Evolutionary conservation across 1,139 yeast species (phyloP).

Genomic region (Taphrina betulina): DNA sequence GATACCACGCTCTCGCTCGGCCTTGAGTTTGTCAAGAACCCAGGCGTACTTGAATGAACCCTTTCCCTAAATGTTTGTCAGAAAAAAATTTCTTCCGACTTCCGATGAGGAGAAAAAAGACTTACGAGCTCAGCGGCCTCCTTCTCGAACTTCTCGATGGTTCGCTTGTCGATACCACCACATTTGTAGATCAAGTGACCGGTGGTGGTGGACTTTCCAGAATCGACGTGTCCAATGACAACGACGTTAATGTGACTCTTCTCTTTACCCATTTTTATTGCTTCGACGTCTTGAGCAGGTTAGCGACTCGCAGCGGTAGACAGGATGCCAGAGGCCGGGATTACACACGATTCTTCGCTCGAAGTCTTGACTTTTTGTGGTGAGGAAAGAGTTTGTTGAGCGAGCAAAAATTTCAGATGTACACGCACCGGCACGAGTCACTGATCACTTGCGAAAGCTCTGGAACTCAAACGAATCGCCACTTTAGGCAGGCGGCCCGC

Average conservation of each 20-base stretch:
- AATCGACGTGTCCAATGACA: slow-evolving; percentile 99
- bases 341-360: slow-evolving; percentile 20
- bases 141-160: slow-evolving; percentile 97
- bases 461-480: no score
- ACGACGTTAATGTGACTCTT: slow-evolving; percentile 98
- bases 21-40: slow-evolving; percentile 94
- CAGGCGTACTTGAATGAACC: slow-evolving; percentile 99
- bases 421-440: no score
- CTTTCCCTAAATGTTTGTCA: slow-evolving; percentile 55
- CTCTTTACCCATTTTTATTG: slow-evolving; percentile 29
- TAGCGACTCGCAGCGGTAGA: no score
- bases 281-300: slow-evolving; percentile 26
- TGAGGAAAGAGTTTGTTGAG: slow-evolving; percentile 7
- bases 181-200: slow-evolving; percentile 98
- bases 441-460: no score
- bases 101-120: not conserved
- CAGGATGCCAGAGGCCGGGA: no score
- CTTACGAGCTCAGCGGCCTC: slow-evolving; percentile 84
- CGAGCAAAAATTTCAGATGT: no score
- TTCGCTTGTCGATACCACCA: slow-evolving; percentile 85
- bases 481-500: no score
- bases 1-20: slow-evolving; percentile 97
- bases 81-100: slow-evolving; percentile 31
- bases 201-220: slow-evolving; percentile 97
- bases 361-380: slow-evolving; percentile 22